These are phyloP conservation scores for Claviceps humidiphila DNA, from an alignment of 2,329 filamentous ascomycete species.

Conservation along the genomic window DNA sequence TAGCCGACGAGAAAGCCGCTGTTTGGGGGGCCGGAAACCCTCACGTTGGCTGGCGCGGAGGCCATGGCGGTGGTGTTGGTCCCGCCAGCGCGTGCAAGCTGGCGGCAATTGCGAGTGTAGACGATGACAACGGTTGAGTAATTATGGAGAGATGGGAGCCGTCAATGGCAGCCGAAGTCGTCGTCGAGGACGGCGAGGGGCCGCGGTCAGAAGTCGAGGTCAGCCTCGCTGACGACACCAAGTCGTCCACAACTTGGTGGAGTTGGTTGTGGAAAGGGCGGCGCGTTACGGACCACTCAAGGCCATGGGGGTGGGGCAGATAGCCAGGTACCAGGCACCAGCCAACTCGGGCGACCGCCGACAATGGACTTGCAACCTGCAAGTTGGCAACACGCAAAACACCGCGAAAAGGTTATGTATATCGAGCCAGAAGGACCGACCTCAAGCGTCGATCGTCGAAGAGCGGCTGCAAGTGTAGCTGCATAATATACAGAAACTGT, in stretches of 20 bases:
- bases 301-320: no score
- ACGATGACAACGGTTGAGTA: not conserved
- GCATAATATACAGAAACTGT: not conserved
- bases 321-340: no score
- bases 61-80: conserved; percentile 17
- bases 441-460: no score
- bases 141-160: not conserved
- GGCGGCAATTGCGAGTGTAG: conserved; percentile 3
- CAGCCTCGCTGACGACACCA: conserved; percentile 1
- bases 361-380: no score
- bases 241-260: not conserved
- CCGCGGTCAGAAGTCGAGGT: not conserved
- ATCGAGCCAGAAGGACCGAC: no score
- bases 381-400: no score
- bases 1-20: conserved; percentile 95
- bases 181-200: conserved; percentile 1
- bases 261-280: no score
- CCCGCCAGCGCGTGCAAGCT: conserved; percentile 7
- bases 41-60: conserved; percentile 43
- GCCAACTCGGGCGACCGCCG: no score
- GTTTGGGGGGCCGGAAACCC: conserved; percentile 94
- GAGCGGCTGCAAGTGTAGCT: no score
- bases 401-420: no score
- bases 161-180: not conserved
- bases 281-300: no score